phyloP scores from a whole-genome alignment of 148 eudicot species.

The Gaultheria prostrata region DNA sequence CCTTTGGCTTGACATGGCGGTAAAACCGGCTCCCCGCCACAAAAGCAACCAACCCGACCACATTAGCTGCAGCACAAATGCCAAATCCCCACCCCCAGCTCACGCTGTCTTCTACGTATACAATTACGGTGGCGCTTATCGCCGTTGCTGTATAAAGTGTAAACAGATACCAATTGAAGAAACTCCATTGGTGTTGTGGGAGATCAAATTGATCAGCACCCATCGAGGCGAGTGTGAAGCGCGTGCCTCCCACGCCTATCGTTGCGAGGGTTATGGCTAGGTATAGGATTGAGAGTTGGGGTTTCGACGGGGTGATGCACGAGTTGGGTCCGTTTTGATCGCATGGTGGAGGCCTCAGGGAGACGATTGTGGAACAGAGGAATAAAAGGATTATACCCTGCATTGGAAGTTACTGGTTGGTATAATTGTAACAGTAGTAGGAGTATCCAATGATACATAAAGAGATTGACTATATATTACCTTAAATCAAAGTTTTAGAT shows the following conservation, averaged over 20 bases:
- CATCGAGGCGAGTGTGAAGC: constrained; percentile 40
- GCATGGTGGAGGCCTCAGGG: constrained; percentile 32
- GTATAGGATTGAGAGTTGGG: constrained; percentile 30
- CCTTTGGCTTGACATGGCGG: constrained; percentile 26
- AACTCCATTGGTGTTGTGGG: constrained; percentile 28
- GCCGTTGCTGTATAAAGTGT: constrained; percentile 17
- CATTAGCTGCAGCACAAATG: constrained; percentile 24
- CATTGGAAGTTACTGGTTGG: not conserved
- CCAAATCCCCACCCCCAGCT: constrained; percentile 37
- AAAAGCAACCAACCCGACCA: constrained; percentile 30
- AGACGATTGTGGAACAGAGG: constrained; percentile 24
- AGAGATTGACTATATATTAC: too few relatives aligned
- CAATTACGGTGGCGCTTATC: constrained; percentile 30
- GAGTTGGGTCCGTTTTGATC: constrained; percentile 10
- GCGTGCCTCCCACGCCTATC: constrained; percentile 41
- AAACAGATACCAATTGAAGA: constrained; percentile 43
- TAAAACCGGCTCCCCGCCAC: constrained; percentile 32
- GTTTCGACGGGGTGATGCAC: constrained; percentile 24
- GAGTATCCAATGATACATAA: too few relatives aligned
- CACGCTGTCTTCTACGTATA: constrained; percentile 23
- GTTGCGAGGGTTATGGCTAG: constrained; percentile 25
- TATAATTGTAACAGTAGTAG: not conserved
- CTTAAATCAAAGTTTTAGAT: too few relatives aligned
- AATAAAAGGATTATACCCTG: constrained; percentile 4
- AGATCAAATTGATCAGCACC: constrained; percentile 42